Evolutionary conservation across 176 grass and related monocot genomes (phyloP).

Genomic region (Elaeis guineensis): DNA sequence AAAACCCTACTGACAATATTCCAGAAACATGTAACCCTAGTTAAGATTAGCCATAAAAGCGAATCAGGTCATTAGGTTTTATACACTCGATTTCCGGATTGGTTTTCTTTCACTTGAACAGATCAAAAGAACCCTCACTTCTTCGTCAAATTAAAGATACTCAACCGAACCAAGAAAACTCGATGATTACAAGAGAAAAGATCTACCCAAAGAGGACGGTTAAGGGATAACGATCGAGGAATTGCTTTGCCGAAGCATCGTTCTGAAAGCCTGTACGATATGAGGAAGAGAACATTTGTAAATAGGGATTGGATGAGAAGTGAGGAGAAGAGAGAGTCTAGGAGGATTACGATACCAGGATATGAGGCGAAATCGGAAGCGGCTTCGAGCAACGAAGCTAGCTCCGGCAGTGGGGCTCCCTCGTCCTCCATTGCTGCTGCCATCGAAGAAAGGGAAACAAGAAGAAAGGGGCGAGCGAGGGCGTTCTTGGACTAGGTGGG

Average conservation of each 20-base stretch:
- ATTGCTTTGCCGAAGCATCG: conserved; percentile 62
- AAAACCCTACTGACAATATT: too few relatives aligned
- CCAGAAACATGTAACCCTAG: too few relatives aligned
- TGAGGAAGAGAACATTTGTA: neutral
- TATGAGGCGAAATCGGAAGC: conserved; percentile 70
- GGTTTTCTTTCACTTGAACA: too few relatives aligned
- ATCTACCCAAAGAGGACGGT: conserved; percentile 47
- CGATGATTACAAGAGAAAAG: neutral
- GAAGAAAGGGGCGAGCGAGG: neutral
- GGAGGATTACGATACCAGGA: conserved; percentile 29
- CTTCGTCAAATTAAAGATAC: too few relatives aligned
- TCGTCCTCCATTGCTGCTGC: neutral
- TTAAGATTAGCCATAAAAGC: too few relatives aligned
- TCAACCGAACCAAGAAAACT: too few relatives aligned
- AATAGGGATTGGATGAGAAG: neutral
- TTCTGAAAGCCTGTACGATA: conserved; percentile 40
- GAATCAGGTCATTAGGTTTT: too few relatives aligned
- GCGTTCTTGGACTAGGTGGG: neutral
- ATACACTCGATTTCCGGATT: too few relatives aligned
- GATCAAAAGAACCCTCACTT: too few relatives aligned
- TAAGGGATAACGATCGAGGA: conserved; percentile 68
- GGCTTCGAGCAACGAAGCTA: conserved; percentile 37
- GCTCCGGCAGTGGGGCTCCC: conserved; percentile 22
- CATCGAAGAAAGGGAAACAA: neutral
- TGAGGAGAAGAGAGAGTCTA: neutral